Conservation (phyloP, 1,139 yeast genomes). For the Scheffersomyces insectosa region DNA sequence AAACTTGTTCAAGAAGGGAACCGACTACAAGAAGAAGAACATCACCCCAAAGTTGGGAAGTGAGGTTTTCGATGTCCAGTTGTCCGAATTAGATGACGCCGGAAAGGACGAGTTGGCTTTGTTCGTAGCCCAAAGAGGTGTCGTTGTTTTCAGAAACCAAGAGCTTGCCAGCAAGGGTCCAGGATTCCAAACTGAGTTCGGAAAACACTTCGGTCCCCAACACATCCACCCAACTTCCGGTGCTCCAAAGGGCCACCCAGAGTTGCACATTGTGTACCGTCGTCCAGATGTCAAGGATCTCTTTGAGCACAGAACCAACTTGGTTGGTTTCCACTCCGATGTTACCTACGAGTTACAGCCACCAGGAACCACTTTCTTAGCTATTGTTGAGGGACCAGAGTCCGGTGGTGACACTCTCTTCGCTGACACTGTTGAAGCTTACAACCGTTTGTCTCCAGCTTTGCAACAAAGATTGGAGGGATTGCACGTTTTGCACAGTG, state of each 20-base stretch:
- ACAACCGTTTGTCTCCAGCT: slow-evolving; percentile 63
- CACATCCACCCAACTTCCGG: slow-evolving; percentile 76
- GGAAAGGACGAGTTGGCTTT: slow-evolving; percentile 66
- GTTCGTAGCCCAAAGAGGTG: slow-evolving; percentile 63
- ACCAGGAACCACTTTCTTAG: slow-evolving; percentile 64
- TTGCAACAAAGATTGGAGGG: slow-evolving; percentile 57
- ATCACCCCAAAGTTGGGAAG: slow-evolving; percentile 69
- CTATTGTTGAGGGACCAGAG: slow-evolving; percentile 60
- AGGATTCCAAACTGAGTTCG: slow-evolving; percentile 52
- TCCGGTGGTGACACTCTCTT: slow-evolving; percentile 78
- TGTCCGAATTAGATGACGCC: slow-evolving; percentile 48
- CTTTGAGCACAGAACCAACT: slow-evolving; percentile 34
- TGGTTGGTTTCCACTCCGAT: slow-evolving; percentile 64
- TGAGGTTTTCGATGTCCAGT: slow-evolving; percentile 58
- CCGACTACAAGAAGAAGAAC: slow-evolving; percentile 29
- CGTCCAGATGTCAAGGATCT: slow-evolving; percentile 42
- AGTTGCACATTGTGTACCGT: slow-evolving; percentile 60
- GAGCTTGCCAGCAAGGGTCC: slow-evolving; percentile 60
- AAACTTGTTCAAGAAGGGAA: slow-evolving; percentile 45
- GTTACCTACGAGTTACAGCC: slow-evolving; percentile 72
- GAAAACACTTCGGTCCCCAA: slow-evolving; percentile 62
- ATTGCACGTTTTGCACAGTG: slow-evolving; percentile 65
- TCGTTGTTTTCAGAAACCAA: slow-evolving; percentile 66
- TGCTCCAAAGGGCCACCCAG: slow-evolving; percentile 56
- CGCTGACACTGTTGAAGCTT: slow-evolving; percentile 65